phyloP scores from a whole-genome alignment of 305 asterid genomes.

The Fraxinus sp. region DNA sequence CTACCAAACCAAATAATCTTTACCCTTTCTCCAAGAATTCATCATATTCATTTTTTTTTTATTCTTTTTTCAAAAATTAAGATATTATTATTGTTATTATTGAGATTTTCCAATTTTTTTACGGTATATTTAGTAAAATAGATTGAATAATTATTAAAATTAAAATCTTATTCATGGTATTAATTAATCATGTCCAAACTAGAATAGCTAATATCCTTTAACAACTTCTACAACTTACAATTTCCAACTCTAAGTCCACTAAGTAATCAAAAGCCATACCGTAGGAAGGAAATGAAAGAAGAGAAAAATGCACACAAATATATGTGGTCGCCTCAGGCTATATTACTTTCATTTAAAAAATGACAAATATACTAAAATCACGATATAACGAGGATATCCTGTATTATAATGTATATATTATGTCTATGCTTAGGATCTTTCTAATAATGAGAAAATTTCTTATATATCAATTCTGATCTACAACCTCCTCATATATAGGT shows the following conservation, averaged over 20 bases:
- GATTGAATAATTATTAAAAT: too few relatives aligned
- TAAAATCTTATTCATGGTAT: too few relatives aligned
- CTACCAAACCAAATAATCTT: not conserved
- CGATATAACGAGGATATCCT: not conserved
- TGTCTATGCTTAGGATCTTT: too few relatives aligned
- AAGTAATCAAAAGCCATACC: not conserved
- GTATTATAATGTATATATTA: too few relatives aligned
- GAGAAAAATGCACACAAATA: not conserved
- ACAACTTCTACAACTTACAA: not conserved
- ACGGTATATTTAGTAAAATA: too few relatives aligned
- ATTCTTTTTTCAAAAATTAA: too few relatives aligned
- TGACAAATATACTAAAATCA: too few relatives aligned
- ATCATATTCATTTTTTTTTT: not conserved
- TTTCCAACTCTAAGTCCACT: not conserved
- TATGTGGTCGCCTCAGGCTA: not conserved
- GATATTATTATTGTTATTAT: too few relatives aligned
- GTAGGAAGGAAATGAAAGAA: not conserved
- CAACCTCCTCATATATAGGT: not conserved
- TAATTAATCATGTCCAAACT: too few relatives aligned
- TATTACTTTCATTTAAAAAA: too few relatives aligned
- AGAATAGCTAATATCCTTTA: not conserved
- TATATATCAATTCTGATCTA: too few relatives aligned
- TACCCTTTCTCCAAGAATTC: not conserved
- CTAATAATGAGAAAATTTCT: not conserved
- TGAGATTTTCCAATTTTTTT: too few relatives aligned